A percentile compares a stretch with the other conserved stretches of the same genome.
phyloP scores from a whole-genome alignment of 2,329 filamentous ascomycete genomes.

The Aureobasidium subglaciale region DNA sequence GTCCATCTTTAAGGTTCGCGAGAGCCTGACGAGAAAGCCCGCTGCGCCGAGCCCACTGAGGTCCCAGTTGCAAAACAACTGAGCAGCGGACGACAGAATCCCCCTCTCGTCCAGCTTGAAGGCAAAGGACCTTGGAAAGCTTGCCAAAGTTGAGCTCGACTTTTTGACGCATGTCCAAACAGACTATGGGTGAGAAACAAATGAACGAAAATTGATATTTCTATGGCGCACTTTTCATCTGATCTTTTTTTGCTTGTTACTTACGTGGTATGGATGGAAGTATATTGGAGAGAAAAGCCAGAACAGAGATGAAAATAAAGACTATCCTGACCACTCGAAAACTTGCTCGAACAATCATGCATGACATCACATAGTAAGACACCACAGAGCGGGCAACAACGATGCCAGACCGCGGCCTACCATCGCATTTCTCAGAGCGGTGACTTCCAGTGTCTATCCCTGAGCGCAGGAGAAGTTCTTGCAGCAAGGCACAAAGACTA shows the following conservation, averaged over 20 bases:
- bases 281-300: not conserved
- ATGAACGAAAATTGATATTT: slow-evolving; percentile 2
- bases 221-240: not conserved
- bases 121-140: slow-evolving; percentile 3
- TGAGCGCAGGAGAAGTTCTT: no score
- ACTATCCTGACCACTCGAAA: no score
- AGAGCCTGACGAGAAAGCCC: slow-evolving; percentile 15
- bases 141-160: not conserved
- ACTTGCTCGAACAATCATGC: no score
- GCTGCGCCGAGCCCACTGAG: slow-evolving; percentile 17
- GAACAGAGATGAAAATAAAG: no score
- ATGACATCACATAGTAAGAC: no score
- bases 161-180: not conserved
- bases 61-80: slow-evolving; percentile 14
- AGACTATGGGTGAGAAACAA: not conserved
- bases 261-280: not conserved
- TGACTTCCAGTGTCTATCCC: no score
- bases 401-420: no score
- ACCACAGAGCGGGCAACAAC: no score
- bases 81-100: not conserved
- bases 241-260: not conserved
- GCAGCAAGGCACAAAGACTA: no score
- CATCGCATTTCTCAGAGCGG: no score
- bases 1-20: slow-evolving; percentile 7
- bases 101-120: slow-evolving; percentile 13